Base-by-base conservation (phyloP, 139 green algal species). In the Volvox africanus region DNA sequence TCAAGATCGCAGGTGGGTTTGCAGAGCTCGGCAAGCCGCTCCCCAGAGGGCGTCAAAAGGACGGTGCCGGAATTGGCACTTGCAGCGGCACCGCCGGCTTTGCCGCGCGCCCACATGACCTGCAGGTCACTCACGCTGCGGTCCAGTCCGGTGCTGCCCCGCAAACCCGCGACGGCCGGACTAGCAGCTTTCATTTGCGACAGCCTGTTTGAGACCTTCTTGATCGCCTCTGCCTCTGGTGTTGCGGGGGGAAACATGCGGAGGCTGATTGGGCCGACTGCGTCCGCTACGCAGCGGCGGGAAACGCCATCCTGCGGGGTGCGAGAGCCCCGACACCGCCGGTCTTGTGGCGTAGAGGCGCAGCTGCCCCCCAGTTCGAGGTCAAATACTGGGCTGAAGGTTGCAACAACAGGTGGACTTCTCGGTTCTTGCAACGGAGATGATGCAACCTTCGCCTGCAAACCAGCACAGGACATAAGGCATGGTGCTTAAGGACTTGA, bases 311-410 rank as follows among this genome's bases (percentile, higher is more conserved):
- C 30, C 24, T 13, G 87, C 20, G 68, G 82, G 11, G 20, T 33
- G 20, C n/a, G 26, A 65, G 11, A 9, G 76, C 80, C 55, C 86
- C n/a, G 50, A 19, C 11, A 19, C 44, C 5, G 81, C 32, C 28
- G 55, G 33, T 91, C 22, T 62, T 91, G 30, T 13, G 86, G 86
- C 13, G 67, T 55, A 2, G 35, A 13, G 50, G 87, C 55, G 19
- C 30, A 65, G 82, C 62, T 88, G 62, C 87, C 80, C 16, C 80
- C 80, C 16, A 93, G 76, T 67, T 93, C 91, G 12, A 92, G 84
- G 67, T 93, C 88, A 80, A 93, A 93, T 0, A 93, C 62, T 26
- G 91, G 91, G 68, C 91, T 93, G 82, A 92, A 92, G 2, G 91
- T 87, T 5, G 61, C 81, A 61, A 37, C 61, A 12, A 62, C 61